Base-by-base conservation (phyloP, 495 filamentous ascomycete genomes). In the Lentithecium fluviatile region DNA sequence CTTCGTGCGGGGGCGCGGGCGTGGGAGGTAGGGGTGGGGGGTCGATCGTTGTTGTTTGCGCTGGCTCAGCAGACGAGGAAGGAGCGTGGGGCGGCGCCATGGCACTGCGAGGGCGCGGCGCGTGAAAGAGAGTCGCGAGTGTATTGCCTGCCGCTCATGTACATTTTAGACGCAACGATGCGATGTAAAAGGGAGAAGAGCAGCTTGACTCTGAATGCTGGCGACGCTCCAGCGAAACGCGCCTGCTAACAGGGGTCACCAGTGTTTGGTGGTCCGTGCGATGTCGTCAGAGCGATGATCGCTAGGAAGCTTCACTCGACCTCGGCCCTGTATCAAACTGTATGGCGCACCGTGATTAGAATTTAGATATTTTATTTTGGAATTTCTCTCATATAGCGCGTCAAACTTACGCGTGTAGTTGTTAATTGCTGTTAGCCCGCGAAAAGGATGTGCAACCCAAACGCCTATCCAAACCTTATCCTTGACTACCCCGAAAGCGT, bases 381-480 rank as follows among this genome's bases (percentile, higher is more conserved):
- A 4, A 32, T 32, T 32, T 32, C 29, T 32, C 29, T 10, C 29
- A 32, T 32, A 32, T 10, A 32, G 29, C 29, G 29, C 29, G 29
- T 32, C 29, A 10, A 32, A 10, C 29, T 10, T 32, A 4, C 29
- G 10, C 10, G 29, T 32, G 4, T 15, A 40, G 4, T 17, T 38
- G 43, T 36, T 19, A 49, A 32, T 32, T n/a, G n/a, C 13, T 19
- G 2, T n/a, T 13, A n/a, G 4, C 19, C 40, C 4, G 15, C 13
- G 15, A 5, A 43, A 43, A 15, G 40, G 13, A 43, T 21, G 1
- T 40, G 10, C 3, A 6, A 15, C 55, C 25, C 49, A 53, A 46
- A 53, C 58, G 26, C 26, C 37, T 47, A 53, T 54, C 49, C 58
- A 52, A 51, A 60, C 48, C 49, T 37, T 60, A 47, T 53, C 45